Conservation (phyloP, 2,329 filamentous ascomycete species). For the Myriosclerotinia duriaeana region DNA sequence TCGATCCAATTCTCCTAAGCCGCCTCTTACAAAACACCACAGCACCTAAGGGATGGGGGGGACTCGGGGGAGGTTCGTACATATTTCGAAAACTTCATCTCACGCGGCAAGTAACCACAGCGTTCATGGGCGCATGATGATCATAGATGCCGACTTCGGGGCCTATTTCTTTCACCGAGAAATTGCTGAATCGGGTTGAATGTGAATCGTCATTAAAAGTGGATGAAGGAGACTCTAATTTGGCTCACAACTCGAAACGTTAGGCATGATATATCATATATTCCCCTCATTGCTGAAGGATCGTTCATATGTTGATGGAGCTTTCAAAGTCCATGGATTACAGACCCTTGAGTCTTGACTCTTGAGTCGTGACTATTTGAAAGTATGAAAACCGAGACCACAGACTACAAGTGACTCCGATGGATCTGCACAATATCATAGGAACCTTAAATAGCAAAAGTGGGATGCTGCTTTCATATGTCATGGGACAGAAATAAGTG, state of each 20-base stretch:
- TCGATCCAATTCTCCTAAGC: constrained; percentile 4
- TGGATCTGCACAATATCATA: constrained; percentile 5
- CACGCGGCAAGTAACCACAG: constrained; percentile 20
- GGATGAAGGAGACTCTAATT: constrained; percentile 2
- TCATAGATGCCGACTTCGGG: constrained; percentile 14
- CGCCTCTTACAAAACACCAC: not conserved
- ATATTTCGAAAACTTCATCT: constrained; percentile 8
- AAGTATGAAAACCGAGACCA: not conserved
- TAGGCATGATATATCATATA: not conserved
- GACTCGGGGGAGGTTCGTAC: not conserved
- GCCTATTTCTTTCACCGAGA: constrained; percentile 8
- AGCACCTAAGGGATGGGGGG: not conserved
- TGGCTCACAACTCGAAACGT: constrained; percentile 15
- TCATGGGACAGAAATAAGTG: constrained; percentile 8
- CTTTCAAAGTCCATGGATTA: constrained; percentile 2
- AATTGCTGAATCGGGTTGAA: constrained; percentile 5
- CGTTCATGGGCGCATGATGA: constrained; percentile 20
- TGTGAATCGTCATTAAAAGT: constrained; percentile 5
- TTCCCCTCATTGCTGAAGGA: constrained; percentile 5
- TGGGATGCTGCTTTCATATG: not conserved
- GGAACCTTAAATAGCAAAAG: constrained; percentile 14
- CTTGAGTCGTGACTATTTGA: not conserved
- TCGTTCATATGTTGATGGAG: constrained; percentile 1
- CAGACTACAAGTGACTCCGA: constrained; percentile 2
- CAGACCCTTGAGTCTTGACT: not conserved